A percentile compares a stretch with the other conserved stretches of the same genome.
Evolutionary conservation across 1,284 basidiomycete species (phyloP).

Genomic region (Cryptococcus sp.): DNA sequence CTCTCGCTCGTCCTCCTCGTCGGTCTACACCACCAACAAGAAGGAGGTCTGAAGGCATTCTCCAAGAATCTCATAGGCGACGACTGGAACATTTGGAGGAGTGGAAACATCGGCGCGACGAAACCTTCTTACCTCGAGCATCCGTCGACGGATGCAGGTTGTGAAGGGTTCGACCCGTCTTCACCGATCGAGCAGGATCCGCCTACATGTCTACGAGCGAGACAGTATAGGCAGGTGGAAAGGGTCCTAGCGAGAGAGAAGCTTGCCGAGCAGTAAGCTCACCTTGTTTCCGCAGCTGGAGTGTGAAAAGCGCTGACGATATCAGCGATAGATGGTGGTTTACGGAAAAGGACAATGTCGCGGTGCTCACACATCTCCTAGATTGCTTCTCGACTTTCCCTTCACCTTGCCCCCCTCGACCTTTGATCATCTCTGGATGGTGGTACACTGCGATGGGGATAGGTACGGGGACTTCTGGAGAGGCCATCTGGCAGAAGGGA

Average conservation of each 20-base stretch:
- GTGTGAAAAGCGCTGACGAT: not conserved
- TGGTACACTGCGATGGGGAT: slow-evolving; percentile 26
- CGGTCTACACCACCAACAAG: too few relatives aligned
- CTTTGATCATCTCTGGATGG: slow-evolving; percentile 32
- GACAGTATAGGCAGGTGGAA: too few relatives aligned
- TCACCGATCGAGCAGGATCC: too few relatives aligned
- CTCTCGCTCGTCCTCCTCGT: too few relatives aligned
- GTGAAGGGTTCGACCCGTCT: too few relatives aligned
- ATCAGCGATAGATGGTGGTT: slow-evolving; percentile 24
- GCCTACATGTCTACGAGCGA: too few relatives aligned
- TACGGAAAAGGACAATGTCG: slow-evolving; percentile 17
- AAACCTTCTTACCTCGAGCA: too few relatives aligned
- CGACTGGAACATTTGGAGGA: too few relatives aligned
- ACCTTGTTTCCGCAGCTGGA: not conserved
- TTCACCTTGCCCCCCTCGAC: slow-evolving; percentile 25
- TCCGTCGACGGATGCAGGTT: too few relatives aligned
- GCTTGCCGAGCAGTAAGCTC: slow-evolving; percentile 20
- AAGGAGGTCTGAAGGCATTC: too few relatives aligned
- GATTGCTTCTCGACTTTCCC: slow-evolving; percentile 23
- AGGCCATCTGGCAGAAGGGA: slow-evolving; percentile 29
- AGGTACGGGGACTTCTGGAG: slow-evolving; percentile 20
- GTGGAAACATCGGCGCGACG: too few relatives aligned
- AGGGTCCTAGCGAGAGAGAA: slow-evolving; percentile 20
- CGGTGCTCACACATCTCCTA: slow-evolving; percentile 18
- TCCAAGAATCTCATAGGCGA: too few relatives aligned